Evolutionary conservation across 2,329 filamentous ascomycete genomes (phyloP), one percentile per base, ranked within the genome.

Genomic region (Torrubiella hemipterigena): DNA sequence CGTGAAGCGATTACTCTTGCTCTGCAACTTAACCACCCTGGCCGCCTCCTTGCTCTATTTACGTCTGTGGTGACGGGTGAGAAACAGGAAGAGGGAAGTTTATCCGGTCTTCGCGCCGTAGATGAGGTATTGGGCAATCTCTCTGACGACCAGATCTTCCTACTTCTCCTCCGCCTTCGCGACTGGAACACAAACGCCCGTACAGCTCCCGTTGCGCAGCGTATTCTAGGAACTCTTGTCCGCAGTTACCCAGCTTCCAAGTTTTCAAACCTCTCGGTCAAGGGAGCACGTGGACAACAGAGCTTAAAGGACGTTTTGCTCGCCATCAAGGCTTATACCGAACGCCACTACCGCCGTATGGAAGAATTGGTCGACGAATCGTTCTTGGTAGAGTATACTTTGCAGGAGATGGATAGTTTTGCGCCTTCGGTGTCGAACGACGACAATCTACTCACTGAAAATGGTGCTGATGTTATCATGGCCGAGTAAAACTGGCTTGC

Each of bases 101-200:
- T 83, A 29, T 73, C 66, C 2, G 81, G 81, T 1, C 52, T 76
- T 12, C 65, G 59, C 34, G 73, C 76, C 9, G 89, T 96, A 7
- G 91, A 96, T 44, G 71, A 85, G 31, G 87, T 94, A 1, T 64
- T 98, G 1, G 73, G 67, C n/a, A 72, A 63, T 10, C 66, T 98
- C 6, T 80, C 79, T 5, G 79, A 91, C 43, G 81, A 89, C 43
- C 89, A 96, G 51, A 70, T 98, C 11, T 93, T 84, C 56, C 65
- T 75, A 6, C 69, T 98, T 11, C 69, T 98, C 1, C 64, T 89
- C 22, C 69, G 91, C 36, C 58, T 95, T 27, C 72, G 93, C 27
- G 91, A 98, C 58, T 98, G 91, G 91, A 98, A 98, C 52, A 93
- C 91, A 5, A 96, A 96, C 45, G 86, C 85, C 0, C 72, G 84